Conservation (phyloP, 2,329 filamentous ascomycete species). For the Scedosporium minutisporum region DNA sequence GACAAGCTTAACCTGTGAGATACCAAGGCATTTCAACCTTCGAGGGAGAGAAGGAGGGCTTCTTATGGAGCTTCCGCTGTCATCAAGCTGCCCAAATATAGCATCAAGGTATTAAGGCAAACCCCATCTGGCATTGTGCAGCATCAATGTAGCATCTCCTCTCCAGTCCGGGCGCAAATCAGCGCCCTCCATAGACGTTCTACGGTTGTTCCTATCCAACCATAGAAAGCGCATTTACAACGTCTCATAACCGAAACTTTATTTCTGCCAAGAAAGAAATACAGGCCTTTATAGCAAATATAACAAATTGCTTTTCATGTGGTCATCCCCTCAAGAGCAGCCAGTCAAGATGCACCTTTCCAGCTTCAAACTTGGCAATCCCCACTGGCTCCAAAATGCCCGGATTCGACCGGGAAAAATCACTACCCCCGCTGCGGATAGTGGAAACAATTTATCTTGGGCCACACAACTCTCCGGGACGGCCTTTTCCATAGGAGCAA, state of each 20-base stretch:
- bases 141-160: neutral
- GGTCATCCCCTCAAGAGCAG: neutral
- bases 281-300: neutral
- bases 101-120: too few species aligned
- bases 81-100: too few species aligned
- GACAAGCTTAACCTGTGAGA: neutral
- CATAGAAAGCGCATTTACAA: too few species aligned
- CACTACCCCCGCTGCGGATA: neutral
- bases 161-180: neutral
- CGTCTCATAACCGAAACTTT: too few species aligned
- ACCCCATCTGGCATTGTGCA: neutral
- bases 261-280: too few species aligned
- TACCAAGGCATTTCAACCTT: neutral
- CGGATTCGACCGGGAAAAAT: neutral
- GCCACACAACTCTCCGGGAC: neutral
- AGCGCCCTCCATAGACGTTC: neutral
- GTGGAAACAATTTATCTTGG: neutral
- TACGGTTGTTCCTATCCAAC: too few species aligned
- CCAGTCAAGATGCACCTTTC: neutral
- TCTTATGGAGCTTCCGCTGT: too few species aligned
- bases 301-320: neutral
- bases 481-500: neutral
- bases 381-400: neutral
- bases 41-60: too few species aligned
- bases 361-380: neutral